Base-by-base conservation (phyloP, 2,329 filamentous ascomycete genomes). In the Exophiala bonariae region DNA sequence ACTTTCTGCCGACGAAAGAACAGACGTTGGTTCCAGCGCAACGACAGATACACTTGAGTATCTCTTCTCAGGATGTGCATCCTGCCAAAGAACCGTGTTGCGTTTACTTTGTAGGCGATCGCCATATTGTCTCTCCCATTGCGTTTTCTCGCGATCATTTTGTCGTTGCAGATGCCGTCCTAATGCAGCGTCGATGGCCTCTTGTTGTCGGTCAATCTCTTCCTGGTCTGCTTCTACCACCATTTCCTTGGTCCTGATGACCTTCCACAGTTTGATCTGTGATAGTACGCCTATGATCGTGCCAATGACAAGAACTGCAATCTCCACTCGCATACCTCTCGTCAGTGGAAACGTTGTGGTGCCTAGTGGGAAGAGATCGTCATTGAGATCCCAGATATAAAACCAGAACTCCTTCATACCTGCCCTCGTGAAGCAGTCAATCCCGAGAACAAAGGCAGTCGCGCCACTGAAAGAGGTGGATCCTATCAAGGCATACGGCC, bases 321-420 rank as follows among this genome's bases (percentile, higher is more conserved):
- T 80, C 64, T 97, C 92, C 11, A 93, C 91, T 31, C 83, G 82
- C 46, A 96, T 93, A 2, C 88, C 89, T 58, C 84, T 86, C 0
- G 89, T 96, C 10, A 96, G 72, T 0, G 92, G 92, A 63, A 95
- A 97, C 0, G 87, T 89, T 38, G 77, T 75, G 1, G 86, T 86
- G 30, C 81, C 79, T 2, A 89, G 70, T 0, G 91, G 91, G 60
- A 97, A 97, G 1, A 90, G 72, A 41, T 86, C 77, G 33, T 82
- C 74, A 65, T 96, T 96, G 31, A 97, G 69, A 36, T 72, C 73
- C 92, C 92, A 97, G 30, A 95, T 77, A 64, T 95, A 97, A 4
- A 89, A 79, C 92, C 92, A 97, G 58, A 96, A 96, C 65, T 97
- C 92, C 66, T 96, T 96, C 59, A 95, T 72, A 0, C 92, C 92